Evolutionary conservation across 2,329 filamentous ascomycete genomes (phyloP).

Genomic region (Allantophomopsis cytisporea): DNA sequence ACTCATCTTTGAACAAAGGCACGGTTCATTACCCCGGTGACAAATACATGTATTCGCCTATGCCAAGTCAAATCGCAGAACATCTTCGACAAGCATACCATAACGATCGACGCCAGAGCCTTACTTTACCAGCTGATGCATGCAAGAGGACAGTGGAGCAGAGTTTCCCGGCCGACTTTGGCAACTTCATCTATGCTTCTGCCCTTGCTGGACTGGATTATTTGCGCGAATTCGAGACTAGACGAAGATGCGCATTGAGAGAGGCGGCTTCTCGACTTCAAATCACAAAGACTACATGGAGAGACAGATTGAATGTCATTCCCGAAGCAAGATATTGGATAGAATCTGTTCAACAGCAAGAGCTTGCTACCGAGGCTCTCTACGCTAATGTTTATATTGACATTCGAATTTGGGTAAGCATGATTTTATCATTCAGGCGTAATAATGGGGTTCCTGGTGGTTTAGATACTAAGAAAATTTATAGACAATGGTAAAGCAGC

Average conservation of each 20-base stretch:
- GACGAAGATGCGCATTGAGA: conserved; percentile 7
- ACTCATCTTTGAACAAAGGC: neutral
- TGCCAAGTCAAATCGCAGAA: neutral
- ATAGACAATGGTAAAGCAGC: conserved; percentile 13
- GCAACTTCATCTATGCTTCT: conserved; percentile 4
- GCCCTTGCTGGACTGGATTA: conserved; percentile 13
- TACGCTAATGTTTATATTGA: conserved; percentile 12
- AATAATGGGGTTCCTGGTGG: no score
- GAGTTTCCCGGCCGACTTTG: conserved; percentile 6
- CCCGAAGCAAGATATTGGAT: conserved; percentile 11
- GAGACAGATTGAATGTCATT: conserved; percentile 6
- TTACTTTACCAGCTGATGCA: neutral
- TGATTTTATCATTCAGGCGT: neutral
- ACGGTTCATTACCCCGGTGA: neutral
- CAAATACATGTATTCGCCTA: neutral
- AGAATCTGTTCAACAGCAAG: conserved; percentile 8
- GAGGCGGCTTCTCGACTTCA: conserved; percentile 9
- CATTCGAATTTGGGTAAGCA: conserved; percentile 15
- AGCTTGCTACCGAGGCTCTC: conserved; percentile 7
- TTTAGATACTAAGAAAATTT: conserved; percentile 1
- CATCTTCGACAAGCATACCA: no score
- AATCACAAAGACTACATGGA: conserved; percentile 11
- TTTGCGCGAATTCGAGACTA: conserved; percentile 12
- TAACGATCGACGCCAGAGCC: no score
- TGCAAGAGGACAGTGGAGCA: neutral